These are phyloP conservation scores for Rhizopogon salebrosus DNA, from an alignment of 768 basidiomycete species.

Conservation along the genomic window DNA sequence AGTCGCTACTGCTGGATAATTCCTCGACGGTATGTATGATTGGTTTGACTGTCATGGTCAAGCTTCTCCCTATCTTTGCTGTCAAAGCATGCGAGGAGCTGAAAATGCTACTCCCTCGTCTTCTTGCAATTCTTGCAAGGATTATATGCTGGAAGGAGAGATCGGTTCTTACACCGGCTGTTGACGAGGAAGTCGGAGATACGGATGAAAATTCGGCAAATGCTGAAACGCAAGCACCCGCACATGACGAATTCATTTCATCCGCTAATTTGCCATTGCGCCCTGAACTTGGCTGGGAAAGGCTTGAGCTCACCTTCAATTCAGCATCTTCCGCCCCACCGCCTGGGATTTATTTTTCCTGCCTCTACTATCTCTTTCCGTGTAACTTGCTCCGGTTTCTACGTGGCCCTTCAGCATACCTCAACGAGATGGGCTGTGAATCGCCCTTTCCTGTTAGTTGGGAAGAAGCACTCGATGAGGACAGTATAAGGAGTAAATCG, in stretches of 20 bases:
- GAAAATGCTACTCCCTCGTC: conserved; percentile 53
- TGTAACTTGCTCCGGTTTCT: conserved; percentile 83
- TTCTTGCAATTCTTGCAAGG: conserved; percentile 65
- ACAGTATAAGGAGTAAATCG: conserved; percentile 64
- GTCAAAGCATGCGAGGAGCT: conserved; percentile 54
- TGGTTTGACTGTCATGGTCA: conserved; percentile 58
- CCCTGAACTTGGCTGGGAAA: conserved; percentile 63
- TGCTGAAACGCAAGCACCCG: conserved; percentile 4
- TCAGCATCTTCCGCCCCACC: conserved; percentile 51
- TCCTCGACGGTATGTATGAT: conserved; percentile 68
- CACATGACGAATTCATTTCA: conserved; percentile 27
- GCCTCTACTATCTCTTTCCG: conserved; percentile 87
- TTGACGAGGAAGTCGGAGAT: conserved; percentile 33
- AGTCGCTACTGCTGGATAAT: conserved; percentile 68
- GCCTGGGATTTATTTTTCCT: conserved; percentile 64
- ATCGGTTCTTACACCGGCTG: conserved; percentile 29
- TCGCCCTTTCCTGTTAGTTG: conserved; percentile 68
- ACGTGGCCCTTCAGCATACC: conserved; percentile 59
- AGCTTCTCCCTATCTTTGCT: conserved; percentile 71
- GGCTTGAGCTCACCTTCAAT: conserved; percentile 57
- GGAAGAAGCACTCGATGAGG: conserved; percentile 64
- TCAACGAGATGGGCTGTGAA: conserved; percentile 43
- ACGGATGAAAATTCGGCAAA: conserved; percentile 1
- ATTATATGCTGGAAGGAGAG: conserved; percentile 72
- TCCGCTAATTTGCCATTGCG: conserved; percentile 38